Base-by-base conservation (phyloP, 352 stramenopile species). In the Poterioochromonas sp. region DNA sequence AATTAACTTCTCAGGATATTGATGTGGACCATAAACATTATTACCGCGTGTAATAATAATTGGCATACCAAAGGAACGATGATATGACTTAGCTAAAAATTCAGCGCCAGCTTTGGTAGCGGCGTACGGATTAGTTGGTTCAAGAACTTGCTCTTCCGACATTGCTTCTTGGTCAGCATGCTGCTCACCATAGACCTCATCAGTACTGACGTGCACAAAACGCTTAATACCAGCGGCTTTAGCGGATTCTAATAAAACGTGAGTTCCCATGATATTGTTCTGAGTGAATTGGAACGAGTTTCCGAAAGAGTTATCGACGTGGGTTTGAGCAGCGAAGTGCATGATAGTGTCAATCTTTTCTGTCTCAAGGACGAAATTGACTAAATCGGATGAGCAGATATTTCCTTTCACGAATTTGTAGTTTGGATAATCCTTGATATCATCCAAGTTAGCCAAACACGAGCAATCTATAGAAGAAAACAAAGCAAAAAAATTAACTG, bases 1-100 rank as follows among this genome's bases (percentile, higher is more conserved):
- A 78, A 98, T 97, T 29, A 99, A 85, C 82, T 99, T 98, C 85
- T 99, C 95, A 0, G 95, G 95, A 82, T 97, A 98, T 84, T 99
- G 95, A 82, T 97, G 93, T 47, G 95, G 95, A 34, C 95, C 95
- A 80, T 98, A 98, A 39, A 98, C 95, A 84, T 99, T 99, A 86
- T 98, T 98, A 74, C 93, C 96, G 74, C 95, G 88, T 44, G 95
- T 98, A 82, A 99, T 98, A 80, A 98, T 92, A 53, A 91, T 92
- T 12, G 93, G 93, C 35, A 98, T 83, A 22, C 93, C 89, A 87
- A 98, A 98, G 41, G 90, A 96, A 12, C 90, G 88, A 76, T 90
- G 88, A 81, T 94, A 94, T 18, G 87, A 90, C 81, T 98, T 98
- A 77, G 97, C 94, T 39, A 99, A 86, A 80, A 98, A 98, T 84